Conservation (phyloP, 2,329 filamentous ascomycete genomes). For the Achaetomium macrosporum region DNA sequence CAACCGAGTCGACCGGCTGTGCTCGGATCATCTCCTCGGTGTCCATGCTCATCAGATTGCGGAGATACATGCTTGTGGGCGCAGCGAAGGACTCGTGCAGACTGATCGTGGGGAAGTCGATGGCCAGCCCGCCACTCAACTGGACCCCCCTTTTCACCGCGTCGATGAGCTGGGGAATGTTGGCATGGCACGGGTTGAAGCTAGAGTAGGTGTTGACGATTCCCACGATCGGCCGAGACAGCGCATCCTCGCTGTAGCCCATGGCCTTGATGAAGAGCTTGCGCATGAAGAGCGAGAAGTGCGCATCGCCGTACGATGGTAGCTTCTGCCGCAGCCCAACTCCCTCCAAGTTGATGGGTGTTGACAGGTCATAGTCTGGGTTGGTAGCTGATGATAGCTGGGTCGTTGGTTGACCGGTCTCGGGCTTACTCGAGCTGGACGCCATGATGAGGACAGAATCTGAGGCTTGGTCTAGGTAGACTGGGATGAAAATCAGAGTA, state of each 20-base stretch:
- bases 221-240: conserved; percentile 65
- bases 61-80: conserved; percentile 68
- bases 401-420: too few species aligned
- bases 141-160: conserved; percentile 64
- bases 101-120: conserved; percentile 71
- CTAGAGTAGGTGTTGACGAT: conserved; percentile 68
- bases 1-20: conserved; percentile 63
- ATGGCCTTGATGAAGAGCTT: conserved; percentile 75
- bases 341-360: conserved; percentile 15
- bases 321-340: conserved; percentile 57
- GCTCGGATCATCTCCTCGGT: conserved; percentile 72
- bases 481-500: too few species aligned
- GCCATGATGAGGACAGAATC: too few species aligned
- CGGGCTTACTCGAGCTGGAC: too few species aligned
- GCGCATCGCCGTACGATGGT: conserved; percentile 64
- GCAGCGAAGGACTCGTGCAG: conserved; percentile 63
- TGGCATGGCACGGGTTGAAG: conserved; percentile 71
- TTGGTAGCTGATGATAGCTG: too few species aligned
- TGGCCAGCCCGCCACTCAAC: conserved; percentile 58
- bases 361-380: conserved; percentile 22
- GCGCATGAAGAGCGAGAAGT: conserved; percentile 68
- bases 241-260: conserved; percentile 65
- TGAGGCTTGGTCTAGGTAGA: too few species aligned
- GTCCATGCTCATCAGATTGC: conserved; percentile 74
- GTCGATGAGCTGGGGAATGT: conserved; percentile 65